Percentiles rank a stretch among this genome's conserved stretches.
These are phyloP conservation scores for Eucalyptus shirleyi DNA, from an alignment of 345 rosid species.

Conservation along the genomic window DNA sequence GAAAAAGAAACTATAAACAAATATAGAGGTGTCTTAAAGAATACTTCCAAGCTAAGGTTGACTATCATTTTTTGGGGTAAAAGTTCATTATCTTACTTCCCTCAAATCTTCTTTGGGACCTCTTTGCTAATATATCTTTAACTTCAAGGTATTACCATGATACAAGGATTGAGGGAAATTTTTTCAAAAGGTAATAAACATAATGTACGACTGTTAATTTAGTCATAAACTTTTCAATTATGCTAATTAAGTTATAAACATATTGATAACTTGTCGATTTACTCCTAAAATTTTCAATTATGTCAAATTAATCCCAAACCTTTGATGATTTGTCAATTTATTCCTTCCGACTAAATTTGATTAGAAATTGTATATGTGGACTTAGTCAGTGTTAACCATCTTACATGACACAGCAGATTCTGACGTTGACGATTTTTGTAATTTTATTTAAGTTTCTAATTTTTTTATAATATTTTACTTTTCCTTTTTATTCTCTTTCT, in stretches of 20 bases:
- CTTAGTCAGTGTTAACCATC: accelerated
- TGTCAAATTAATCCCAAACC: too few relatives aligned
- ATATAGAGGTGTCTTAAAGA: background rate
- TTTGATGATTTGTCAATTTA: too few relatives aligned
- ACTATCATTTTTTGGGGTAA: background rate
- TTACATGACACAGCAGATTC: accelerated
- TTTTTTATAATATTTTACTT: too few relatives aligned
- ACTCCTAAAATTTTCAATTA: too few relatives aligned
- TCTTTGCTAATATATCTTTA: background rate
- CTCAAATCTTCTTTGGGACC: background rate
- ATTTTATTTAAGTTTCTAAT: too few relatives aligned
- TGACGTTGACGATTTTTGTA: too few relatives aligned
- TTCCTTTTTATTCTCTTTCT: too few relatives aligned
- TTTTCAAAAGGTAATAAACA: background rate
- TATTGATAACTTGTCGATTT: too few relatives aligned
- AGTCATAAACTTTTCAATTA: background rate
- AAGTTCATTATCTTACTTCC: background rate
- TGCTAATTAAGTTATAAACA: background rate
- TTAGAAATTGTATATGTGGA: background rate
- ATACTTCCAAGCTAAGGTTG: background rate
- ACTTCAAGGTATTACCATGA: background rate
- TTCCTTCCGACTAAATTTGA: background rate
- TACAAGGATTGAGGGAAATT: background rate
- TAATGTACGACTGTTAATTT: background rate
- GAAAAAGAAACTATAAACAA: background rate